Evolutionary conservation across 495 filamentous ascomycete species (phyloP).

Genomic region (Cladorrhinum samala): DNA sequence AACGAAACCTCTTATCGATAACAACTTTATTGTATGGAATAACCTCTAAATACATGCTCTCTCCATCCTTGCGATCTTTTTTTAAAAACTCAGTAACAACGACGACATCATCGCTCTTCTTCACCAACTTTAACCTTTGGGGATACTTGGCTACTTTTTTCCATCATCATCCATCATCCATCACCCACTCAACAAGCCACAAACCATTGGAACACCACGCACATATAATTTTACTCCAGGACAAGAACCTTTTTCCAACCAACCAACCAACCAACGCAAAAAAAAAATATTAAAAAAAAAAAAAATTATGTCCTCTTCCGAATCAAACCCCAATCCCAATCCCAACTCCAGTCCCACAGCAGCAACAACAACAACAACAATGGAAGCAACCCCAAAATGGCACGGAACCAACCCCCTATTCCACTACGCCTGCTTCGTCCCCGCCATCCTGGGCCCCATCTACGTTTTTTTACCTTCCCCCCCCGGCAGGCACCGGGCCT

Average conservation of each 20-base stretch:
- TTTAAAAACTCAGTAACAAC: background rate
- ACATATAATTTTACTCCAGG: too few species aligned
- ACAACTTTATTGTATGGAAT: background rate
- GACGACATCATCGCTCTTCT: too few species aligned
- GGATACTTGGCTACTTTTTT: too few species aligned
- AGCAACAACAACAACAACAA: background rate
- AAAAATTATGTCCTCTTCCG: too few species aligned
- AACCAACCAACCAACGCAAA: too few species aligned
- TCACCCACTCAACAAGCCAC: too few species aligned
- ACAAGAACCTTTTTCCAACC: too few species aligned
- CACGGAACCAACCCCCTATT: constrained; percentile 35
- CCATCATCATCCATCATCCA: too few species aligned
- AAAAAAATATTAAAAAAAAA: too few species aligned
- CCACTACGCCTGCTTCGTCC: constrained; percentile 54
- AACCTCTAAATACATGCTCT: too few species aligned
- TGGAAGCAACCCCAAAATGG: background rate
- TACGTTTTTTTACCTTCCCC: constrained; percentile 73
- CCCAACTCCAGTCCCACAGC: background rate
- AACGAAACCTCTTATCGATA: background rate
- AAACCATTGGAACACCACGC: too few species aligned
- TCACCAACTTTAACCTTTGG: too few species aligned
- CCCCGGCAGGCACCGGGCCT: constrained; percentile 51
- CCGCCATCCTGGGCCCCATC: constrained; percentile 63
- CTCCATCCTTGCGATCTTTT: background rate
- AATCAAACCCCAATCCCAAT: background rate